Evolutionary conservation across 495 filamentous ascomycete genomes (phyloP).

Genomic region (Penicillium salamii): DNA sequence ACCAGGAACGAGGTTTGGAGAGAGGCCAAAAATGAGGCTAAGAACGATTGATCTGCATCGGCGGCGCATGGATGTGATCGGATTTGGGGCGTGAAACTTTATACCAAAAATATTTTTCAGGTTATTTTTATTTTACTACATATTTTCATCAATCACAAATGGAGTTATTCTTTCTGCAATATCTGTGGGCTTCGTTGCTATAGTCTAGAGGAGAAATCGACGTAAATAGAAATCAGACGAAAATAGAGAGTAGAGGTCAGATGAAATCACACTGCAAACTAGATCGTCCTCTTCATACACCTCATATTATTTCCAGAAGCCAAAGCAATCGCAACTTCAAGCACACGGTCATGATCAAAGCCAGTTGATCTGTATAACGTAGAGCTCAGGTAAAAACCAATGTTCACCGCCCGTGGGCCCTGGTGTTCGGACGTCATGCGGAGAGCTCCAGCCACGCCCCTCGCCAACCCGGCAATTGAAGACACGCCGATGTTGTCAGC

Average conservation of each 20-base stretch:
- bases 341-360: too few relatives aligned
- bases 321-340: too few relatives aligned
- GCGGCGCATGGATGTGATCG: slow-evolving; percentile 11
- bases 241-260: too few relatives aligned
- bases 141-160: background rate
- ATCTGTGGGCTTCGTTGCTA: too few relatives aligned
- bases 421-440: slow-evolving; percentile 11
- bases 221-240: too few relatives aligned
- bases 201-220: too few relatives aligned
- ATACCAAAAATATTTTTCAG: slow-evolving; percentile 20
- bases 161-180: background rate
- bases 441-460: slow-evolving; percentile 8
- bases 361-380: too few relatives aligned
- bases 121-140: slow-evolving; percentile 2
- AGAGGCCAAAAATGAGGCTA: background rate
- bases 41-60: slow-evolving; percentile 11
- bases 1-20: background rate
- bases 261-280: too few relatives aligned
- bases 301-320: too few relatives aligned
- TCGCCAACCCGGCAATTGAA: slow-evolving; percentile 16
- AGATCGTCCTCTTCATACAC: too few relatives aligned
- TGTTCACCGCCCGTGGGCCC: slow-evolving; percentile 2
- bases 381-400: too few relatives aligned
- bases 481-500: slow-evolving; percentile 79
- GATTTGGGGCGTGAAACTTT: slow-evolving; percentile 12